These are phyloP conservation scores for Psilocybe sp. DNA, from an alignment of 768 basidiomycete genomes.

Conservation along the genomic window DNA sequence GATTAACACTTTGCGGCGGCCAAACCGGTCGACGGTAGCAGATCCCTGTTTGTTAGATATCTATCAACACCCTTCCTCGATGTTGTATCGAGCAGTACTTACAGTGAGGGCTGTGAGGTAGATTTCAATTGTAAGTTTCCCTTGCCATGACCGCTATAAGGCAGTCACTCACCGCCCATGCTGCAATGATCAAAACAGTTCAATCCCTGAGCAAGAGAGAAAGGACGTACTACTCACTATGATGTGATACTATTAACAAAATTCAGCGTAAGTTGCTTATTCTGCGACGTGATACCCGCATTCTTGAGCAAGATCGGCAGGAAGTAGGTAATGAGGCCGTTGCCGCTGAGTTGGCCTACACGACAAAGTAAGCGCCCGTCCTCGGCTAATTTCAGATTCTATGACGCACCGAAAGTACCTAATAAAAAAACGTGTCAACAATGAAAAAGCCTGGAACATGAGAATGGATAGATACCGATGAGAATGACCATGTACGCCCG, in stretches of 20 bases:
- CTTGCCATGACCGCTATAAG: neutral
- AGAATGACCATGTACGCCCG: conserved; percentile 49
- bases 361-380: conserved; percentile 30
- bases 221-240: conserved; percentile 43
- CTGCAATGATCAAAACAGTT: conserved; percentile 14
- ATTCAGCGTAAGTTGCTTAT: conserved; percentile 16
- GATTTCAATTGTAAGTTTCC: neutral
- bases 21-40: conserved; percentile 44
- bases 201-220: conserved; percentile 30
- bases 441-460: neutral
- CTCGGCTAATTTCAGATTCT: conserved; percentile 32
- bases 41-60: conserved; percentile 31
- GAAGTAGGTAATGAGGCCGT: conserved; percentile 49
- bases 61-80: neutral
- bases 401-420: conserved; percentile 23
- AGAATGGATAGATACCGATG: conserved; percentile 30
- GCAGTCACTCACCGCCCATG: conserved; percentile 29
- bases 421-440: neutral
- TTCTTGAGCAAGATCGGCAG: conserved; percentile 39
- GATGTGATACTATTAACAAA: conserved; percentile 18
- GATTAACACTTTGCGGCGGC: conserved; percentile 43
- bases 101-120: conserved; percentile 26
- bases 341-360: conserved; percentile 44
- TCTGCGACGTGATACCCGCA: conserved; percentile 16
- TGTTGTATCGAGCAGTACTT: conserved; percentile 4